Evolutionary conservation across 768 basidiomycete species (phyloP).

Genomic region (Kwoniella dendrophila): DNA sequence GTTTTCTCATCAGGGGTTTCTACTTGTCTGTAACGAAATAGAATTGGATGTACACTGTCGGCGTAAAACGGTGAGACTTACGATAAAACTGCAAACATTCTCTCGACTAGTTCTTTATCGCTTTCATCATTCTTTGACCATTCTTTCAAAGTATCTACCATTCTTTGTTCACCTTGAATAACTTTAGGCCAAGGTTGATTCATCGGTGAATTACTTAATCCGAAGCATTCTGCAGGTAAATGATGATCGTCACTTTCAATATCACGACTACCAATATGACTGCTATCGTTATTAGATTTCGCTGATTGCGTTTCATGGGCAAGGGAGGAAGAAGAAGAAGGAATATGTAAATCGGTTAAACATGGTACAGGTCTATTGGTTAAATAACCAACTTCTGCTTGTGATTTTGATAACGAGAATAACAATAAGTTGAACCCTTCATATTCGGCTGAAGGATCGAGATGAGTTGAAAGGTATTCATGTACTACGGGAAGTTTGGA

Average conservation of each 20-base stretch:
- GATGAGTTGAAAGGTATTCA: constrained; percentile 36
- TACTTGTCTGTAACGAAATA: background rate
- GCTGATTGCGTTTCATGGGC: too few species aligned
- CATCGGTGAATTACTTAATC: constrained; percentile 47
- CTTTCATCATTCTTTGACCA: constrained; percentile 9
- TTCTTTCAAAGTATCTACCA: constrained; percentile 29
- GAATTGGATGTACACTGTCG: too few species aligned
- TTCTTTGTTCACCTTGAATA: constrained; percentile 36
- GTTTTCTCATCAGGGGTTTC: background rate
- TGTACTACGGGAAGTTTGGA: constrained; percentile 1
- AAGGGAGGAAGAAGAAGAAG: background rate
- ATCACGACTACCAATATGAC: too few species aligned
- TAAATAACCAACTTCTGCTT: constrained; percentile 35
- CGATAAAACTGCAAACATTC: constrained; percentile 20
- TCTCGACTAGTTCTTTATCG: constrained; percentile 11
- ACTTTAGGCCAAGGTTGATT: constrained; percentile 56
- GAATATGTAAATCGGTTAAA: constrained; percentile 8
- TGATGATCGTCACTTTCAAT: background rate
- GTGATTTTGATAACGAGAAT: constrained; percentile 29
- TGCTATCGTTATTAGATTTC: too few species aligned
- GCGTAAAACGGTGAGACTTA: constrained; percentile 7
- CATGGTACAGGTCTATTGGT: constrained; percentile 39
- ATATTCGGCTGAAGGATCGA: constrained; percentile 33
- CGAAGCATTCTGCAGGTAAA: constrained; percentile 14
- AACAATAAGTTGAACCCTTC: constrained; percentile 57